Percentiles rank a stretch among this genome's conserved stretches.
phyloP scores from a whole-genome alignment of 345 rosid genomes.

The Salix dunnii region DNA sequence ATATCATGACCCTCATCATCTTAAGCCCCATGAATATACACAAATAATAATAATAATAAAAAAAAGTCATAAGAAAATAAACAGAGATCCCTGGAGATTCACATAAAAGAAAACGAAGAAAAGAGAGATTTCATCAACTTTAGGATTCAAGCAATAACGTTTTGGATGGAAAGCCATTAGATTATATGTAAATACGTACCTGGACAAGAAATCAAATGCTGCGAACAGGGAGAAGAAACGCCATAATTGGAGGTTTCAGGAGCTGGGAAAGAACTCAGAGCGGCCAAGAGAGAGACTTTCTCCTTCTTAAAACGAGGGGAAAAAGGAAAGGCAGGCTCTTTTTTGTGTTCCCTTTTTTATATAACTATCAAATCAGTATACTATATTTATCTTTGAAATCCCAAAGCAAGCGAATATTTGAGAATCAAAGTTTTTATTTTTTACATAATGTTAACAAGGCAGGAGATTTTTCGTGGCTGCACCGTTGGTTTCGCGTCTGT shows the following conservation, averaged over 20 bases:
- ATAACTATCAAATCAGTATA: too few relatives aligned
- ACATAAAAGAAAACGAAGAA: too few relatives aligned
- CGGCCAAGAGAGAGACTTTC: neutral
- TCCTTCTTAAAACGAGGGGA: neutral
- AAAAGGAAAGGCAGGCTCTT: neutral
- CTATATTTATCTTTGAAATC: neutral
- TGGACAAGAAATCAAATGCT: slow-evolving; percentile 10
- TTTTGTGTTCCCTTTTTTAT: too few relatives aligned
- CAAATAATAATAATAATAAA: neutral
- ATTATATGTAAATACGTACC: neutral
- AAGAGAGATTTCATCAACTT: neutral
- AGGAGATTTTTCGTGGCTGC: slow-evolving; percentile 26
- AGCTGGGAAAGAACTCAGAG: slow-evolving; percentile 5
- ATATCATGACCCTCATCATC: neutral
- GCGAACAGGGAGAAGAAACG: slow-evolving; percentile 3
- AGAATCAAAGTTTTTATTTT: neutral
- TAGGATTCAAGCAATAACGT: neutral
- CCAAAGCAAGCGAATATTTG: slow-evolving; percentile 8
- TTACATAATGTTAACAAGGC: neutral
- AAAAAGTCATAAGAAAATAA: too few relatives aligned
- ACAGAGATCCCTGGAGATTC: neutral
- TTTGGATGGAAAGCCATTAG: too few relatives aligned
- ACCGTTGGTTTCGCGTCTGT: slow-evolving; percentile 33
- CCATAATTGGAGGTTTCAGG: slow-evolving; percentile 16
- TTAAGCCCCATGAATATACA: neutral